Percentiles rank a stretch among this genome's conserved stretches.
Evolutionary conservation across 345 rosid species (phyloP).

Genomic region (Pistacia vera): DNA sequence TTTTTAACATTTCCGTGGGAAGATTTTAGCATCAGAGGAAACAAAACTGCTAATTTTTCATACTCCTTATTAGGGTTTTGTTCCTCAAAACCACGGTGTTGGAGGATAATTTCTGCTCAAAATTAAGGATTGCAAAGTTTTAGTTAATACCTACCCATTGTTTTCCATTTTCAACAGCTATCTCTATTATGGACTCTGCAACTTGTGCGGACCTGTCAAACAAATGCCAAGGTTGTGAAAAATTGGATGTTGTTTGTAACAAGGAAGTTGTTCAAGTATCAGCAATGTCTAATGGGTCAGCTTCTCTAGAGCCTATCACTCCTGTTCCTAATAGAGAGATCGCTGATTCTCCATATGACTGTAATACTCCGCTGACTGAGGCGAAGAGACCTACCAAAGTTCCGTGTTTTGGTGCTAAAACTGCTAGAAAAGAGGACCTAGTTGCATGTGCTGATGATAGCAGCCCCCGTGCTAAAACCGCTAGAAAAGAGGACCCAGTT

Average conservation of each 20-base stretch:
- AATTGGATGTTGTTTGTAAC: neutral
- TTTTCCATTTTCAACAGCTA: constrained; percentile 14
- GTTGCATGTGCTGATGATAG: neutral
- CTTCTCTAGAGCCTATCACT: constrained; percentile 38
- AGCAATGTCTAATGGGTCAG: neutral
- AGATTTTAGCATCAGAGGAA: neutral
- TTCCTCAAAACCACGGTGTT: neutral
- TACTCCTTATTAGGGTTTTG: neutral
- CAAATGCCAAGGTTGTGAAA: constrained; percentile 11
- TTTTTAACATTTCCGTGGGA: too few species aligned
- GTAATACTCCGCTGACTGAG: constrained; percentile 35
- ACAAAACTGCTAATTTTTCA: neutral
- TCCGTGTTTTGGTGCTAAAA: constrained; percentile 17
- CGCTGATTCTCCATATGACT: constrained; percentile 35
- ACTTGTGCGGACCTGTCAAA: neutral
- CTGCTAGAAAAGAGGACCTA: constrained; percentile 12
- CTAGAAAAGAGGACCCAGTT: constrained; percentile 8
- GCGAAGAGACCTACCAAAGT: constrained; percentile 23
- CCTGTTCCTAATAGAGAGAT: constrained; percentile 44
- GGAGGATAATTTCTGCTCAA: neutral
- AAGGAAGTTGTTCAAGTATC: constrained; percentile 18
- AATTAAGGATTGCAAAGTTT: neutral
- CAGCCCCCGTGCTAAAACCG: constrained; percentile 2
- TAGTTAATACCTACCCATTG: neutral
- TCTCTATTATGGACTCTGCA: constrained; percentile 32